Percentiles rank a stretch among this genome's conserved stretches.
Conservation (phyloP, 31 red algal species). For the Asparagopsis taxiformis region DNA sequence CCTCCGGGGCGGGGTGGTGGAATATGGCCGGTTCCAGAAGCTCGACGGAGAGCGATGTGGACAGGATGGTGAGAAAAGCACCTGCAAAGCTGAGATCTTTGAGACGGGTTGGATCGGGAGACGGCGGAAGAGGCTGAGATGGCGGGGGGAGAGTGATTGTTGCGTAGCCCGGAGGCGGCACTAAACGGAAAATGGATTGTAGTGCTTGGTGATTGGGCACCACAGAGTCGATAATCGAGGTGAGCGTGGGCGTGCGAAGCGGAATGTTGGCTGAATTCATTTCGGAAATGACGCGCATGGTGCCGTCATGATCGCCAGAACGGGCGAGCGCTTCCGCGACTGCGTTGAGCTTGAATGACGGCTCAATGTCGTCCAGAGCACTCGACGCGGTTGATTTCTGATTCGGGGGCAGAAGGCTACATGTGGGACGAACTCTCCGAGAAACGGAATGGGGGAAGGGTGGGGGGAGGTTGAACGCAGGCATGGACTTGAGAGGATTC, state of each 20-base stretch:
- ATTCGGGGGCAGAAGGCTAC: too few species aligned
- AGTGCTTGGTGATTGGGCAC: constrained; percentile 8
- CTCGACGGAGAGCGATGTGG: constrained; percentile 32
- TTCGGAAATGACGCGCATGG: constrained; percentile 16
- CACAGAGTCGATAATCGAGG: constrained; percentile 17
- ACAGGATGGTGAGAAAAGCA: constrained; percentile 28
- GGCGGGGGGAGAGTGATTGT: too few species aligned
- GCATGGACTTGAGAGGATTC: too few species aligned
- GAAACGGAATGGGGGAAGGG: too few species aligned
- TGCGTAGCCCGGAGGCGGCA: constrained; percentile 12
- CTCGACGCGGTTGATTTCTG: too few species aligned
- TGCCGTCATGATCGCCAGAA: constrained; percentile 7
- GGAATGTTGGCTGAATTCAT: constrained; percentile 9
- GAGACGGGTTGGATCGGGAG: constrained; percentile 20
- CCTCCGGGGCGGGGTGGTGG: constrained; percentile 57
- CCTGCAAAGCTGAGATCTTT: constrained; percentile 29
- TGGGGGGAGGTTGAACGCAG: too few species aligned
- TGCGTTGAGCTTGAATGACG: constrained; percentile 29
- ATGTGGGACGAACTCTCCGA: too few species aligned
- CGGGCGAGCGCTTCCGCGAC: constrained; percentile 30
- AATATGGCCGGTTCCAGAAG: constrained; percentile 46
- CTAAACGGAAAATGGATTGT: not conserved
- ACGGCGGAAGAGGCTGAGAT: too few species aligned
- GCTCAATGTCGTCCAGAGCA: constrained; percentile 12
- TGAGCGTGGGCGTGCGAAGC: constrained; percentile 5